Evolutionary conservation across 495 filamentous ascomycete genomes (phyloP).

Genomic region (Cryomyces antarcticus): DNA sequence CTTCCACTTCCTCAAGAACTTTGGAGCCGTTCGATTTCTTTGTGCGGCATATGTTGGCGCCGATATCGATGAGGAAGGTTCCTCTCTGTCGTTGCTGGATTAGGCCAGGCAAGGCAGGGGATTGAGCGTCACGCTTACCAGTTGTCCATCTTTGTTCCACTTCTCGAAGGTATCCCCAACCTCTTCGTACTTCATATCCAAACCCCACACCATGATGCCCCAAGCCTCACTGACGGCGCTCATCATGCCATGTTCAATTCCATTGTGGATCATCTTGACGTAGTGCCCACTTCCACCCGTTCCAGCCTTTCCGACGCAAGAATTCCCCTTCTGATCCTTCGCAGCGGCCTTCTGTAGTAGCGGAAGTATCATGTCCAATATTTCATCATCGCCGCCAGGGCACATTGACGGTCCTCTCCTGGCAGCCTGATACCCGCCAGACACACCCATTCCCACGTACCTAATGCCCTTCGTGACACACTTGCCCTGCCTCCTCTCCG

Average conservation of each 20-base stretch:
- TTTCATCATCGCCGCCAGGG: slow-evolving; percentile 38
- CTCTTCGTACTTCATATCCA: slow-evolving; percentile 40
- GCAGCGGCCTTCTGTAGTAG: slow-evolving; percentile 39
- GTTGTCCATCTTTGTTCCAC: slow-evolving; percentile 39
- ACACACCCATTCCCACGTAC: slow-evolving; percentile 51
- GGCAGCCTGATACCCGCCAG: slow-evolving; percentile 49
- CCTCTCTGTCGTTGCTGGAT: slow-evolving; percentile 1
- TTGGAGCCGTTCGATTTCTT: slow-evolving; percentile 19
- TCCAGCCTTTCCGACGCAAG: slow-evolving; percentile 42
- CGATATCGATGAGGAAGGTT: slow-evolving; percentile 45
- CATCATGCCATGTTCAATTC: slow-evolving; percentile 56
- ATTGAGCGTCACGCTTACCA: slow-evolving; percentile 13
- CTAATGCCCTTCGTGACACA: slow-evolving; percentile 31
- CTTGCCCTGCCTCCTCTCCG: slow-evolving; percentile 40
- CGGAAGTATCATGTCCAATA: slow-evolving; percentile 39
- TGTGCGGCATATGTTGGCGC: slow-evolving; percentile 37
- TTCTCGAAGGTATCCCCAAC: slow-evolving; percentile 37
- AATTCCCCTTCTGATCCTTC: slow-evolving; percentile 33
- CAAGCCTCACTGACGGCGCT: slow-evolving; percentile 41
- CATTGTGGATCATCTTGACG: slow-evolving; percentile 65
- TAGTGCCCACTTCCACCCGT: slow-evolving; percentile 48
- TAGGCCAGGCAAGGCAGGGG: background rate
- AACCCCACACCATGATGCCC: slow-evolving; percentile 37
- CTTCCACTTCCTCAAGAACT: slow-evolving; percentile 44
- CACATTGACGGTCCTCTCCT: slow-evolving; percentile 43